Base-by-base conservation (phyloP, 306 rosid genomes). In the Cucurbita pepo region DNA sequence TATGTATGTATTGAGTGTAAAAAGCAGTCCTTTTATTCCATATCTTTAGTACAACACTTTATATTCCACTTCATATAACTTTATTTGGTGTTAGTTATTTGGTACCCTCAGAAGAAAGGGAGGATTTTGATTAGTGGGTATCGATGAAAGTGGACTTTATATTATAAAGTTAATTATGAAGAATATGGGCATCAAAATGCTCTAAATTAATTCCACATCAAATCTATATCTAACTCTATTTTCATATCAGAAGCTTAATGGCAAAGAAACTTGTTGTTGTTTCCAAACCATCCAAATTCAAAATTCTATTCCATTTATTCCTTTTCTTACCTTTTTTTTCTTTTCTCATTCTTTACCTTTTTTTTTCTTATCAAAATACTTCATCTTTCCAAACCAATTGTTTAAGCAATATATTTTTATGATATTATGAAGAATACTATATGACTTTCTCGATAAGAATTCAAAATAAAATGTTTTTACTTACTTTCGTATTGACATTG, bases 91-190 rank as follows among this genome's bases (percentile, higher is more conserved):
- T 66, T 19, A 21, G 41, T 66, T 61, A 41, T 43, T 66, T 43
- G 52, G 72, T 66, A 66, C 45, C 14, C 21, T 19, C 45, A 64
- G 53, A 41, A 63, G 51, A 65, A 65, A 65, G 36, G 18, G 54
- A 5, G 41, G 56, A 66, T 45, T 47, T 45, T 66, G 72, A 66
- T 66, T 66, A 66, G 72, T 66, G 72, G 56, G 72, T 21, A 66
- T 45, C 38, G 44, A 12, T 21, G 56, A 66, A 66, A 45, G 72
- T 66, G 21, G 40, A 66, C 41, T 66, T 45, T 13, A 66, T 45
- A 41, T 21, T 19, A 22, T 65, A 66, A 66, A 66, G 56, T 6
- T 66, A 44, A 65, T 21, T 44, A 9, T 21, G 5, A 44, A 65
- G 11, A 11, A 5, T n/a, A n/a, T 62, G 5, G 69, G 25, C 30